phyloP scores from a whole-genome alignment of 257 asterid species.

The Solanum ahanhuiri region DNA sequence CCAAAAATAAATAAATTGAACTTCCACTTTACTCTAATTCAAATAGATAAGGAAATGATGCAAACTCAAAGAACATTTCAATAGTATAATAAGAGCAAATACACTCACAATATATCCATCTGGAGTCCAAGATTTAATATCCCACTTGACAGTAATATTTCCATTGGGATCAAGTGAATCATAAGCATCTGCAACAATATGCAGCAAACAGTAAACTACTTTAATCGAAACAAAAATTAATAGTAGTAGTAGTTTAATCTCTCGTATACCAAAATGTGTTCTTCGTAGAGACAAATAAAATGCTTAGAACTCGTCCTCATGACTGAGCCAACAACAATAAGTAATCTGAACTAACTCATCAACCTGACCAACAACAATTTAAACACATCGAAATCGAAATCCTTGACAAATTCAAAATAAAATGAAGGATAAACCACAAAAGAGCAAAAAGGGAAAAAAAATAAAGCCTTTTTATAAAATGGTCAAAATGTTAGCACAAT shows the following conservation, averaged over 20 bases:
- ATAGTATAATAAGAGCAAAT: not conserved
- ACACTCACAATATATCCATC: slow-evolving; percentile 50
- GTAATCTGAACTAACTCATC: not conserved
- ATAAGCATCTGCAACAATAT: slow-evolving; percentile 36
- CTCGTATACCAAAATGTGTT: not conserved
- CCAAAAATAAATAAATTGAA: no score
- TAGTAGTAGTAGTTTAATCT: not conserved
- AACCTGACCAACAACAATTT: not conserved
- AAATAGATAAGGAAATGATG: not conserved
- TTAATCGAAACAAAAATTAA: not conserved
- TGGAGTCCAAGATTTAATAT: slow-evolving; percentile 31
- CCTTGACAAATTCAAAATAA: not conserved
- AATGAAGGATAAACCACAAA: not conserved
- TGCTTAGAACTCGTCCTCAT: not conserved
- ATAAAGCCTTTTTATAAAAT: no score
- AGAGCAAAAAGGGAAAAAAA: not conserved
- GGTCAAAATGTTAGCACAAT: not conserved
- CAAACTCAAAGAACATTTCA: not conserved
- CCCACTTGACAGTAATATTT: slow-evolving; percentile 55
- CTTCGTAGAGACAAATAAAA: not conserved
- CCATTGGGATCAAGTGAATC: slow-evolving; percentile 51
- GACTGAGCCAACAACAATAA: not conserved
- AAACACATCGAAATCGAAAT: not conserved
- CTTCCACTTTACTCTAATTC: not conserved
- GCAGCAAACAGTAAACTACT: not conserved